Percentiles rank a stretch among this genome's conserved stretches.
phyloP scores from a whole-genome alignment of 495 filamentous ascomycete genomes.

The Penicillium taxi region DNA sequence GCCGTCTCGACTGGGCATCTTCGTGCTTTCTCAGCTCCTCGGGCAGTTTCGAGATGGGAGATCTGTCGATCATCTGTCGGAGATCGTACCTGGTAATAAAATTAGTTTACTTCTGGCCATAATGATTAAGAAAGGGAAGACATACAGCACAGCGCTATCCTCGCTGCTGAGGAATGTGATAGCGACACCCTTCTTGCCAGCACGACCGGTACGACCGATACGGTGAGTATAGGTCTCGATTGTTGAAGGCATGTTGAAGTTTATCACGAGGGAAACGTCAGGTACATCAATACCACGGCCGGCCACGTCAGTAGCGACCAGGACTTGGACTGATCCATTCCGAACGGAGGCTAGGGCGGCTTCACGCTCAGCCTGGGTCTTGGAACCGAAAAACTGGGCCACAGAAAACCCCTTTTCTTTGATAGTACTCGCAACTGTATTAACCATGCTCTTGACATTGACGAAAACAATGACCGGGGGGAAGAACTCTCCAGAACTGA shows the following conservation, averaged over 20 bases:
- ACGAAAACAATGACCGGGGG: slow-evolving; percentile 98
- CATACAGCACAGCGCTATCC: slow-evolving; percentile 86
- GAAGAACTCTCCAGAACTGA: slow-evolving; percentile 74
- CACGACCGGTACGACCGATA: slow-evolving; percentile 95
- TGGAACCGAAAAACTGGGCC: slow-evolving; percentile 88
- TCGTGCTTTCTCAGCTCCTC: slow-evolving; percentile 93
- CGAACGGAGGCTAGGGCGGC: slow-evolving; percentile 84
- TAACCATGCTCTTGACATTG: slow-evolving; percentile 99
- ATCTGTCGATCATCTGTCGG: slow-evolving; percentile 93
- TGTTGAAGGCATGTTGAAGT: slow-evolving; percentile 95
- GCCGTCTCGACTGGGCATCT: slow-evolving; percentile 83
- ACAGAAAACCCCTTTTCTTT: slow-evolving; percentile 88
- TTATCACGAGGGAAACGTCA: slow-evolving; percentile 88
- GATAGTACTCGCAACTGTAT: slow-evolving; percentile 91
- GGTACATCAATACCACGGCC: slow-evolving; percentile 97
- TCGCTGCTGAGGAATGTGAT: slow-evolving; percentile 95
- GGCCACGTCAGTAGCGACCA: slow-evolving; percentile 96
- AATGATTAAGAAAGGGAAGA: slow-evolving; percentile 8
- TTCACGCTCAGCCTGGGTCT: slow-evolving; percentile 97
- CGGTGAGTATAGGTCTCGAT: slow-evolving; percentile 98
- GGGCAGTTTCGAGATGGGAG: slow-evolving; percentile 78
- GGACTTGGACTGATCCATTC: slow-evolving; percentile 67
- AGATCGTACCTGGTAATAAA: slow-evolving; percentile 57
- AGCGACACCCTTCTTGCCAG: slow-evolving; percentile 93
- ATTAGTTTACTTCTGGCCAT: background rate